A percentile compares a stretch with the other conserved stretches of the same genome.
Evolutionary conservation across 805 yeast genomes (phyloP).

Genomic region (Barnettozyma pratensis): DNA sequence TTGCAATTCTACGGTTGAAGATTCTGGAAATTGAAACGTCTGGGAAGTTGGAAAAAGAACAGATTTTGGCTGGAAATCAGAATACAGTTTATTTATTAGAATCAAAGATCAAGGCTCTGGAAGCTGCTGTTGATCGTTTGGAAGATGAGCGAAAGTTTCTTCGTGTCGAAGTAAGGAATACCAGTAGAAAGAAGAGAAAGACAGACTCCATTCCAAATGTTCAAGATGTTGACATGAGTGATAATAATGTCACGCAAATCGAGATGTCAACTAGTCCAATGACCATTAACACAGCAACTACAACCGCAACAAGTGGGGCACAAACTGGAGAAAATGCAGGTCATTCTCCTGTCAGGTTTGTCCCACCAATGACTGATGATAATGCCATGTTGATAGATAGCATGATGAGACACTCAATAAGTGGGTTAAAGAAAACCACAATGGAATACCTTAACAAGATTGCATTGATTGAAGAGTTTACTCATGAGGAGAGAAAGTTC

Average conservation of each 20-base stretch:
- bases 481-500: conserved; percentile 10
- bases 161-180: conserved; percentile 39
- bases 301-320: background rate
- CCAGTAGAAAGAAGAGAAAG: conserved; percentile 17
- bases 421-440: conserved; percentile 30
- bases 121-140: conserved; percentile 36
- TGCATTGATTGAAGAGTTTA: conserved; percentile 8
- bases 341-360: conserved; percentile 2
- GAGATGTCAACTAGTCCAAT: background rate
- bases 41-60: conserved; percentile 24
- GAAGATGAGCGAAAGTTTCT: conserved; percentile 55
- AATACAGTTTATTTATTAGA: conserved; percentile 23
- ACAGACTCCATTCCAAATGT: background rate
- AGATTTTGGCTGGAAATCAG: conserved; percentile 18
- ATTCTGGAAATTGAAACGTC: conserved; percentile 41
- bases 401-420: conserved; percentile 29
- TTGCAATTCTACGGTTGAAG: conserved; percentile 69
- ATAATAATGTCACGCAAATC: background rate
- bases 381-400: conserved; percentile 33
- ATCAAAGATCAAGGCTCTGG: conserved; percentile 35
- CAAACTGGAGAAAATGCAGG: no score
- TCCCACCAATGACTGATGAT: conserved; percentile 27
- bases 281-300: background rate
- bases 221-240: no score
- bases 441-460: conserved; percentile 32